Conservation (phyloP, 495 filamentous ascomycete species). For the Podospora didyma region DNA sequence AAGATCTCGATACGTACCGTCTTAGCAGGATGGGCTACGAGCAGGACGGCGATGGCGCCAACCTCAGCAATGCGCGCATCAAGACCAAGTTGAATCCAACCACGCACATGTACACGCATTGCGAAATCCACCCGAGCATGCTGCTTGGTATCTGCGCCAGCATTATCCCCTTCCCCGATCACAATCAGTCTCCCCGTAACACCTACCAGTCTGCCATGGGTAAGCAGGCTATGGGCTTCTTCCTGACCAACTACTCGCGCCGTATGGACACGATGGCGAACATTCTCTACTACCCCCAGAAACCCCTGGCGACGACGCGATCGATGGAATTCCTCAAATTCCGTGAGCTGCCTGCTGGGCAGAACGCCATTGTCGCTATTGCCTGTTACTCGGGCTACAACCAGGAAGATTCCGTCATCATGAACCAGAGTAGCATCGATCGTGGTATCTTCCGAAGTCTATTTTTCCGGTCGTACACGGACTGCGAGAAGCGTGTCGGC, state of each 20-base stretch:
- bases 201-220: conserved; percentile 99
- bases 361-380: conserved; percentile 98
- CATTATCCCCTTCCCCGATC: conserved; percentile 99
- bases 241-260: conserved; percentile 89
- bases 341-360: conserved; percentile 91
- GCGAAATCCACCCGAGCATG: conserved; percentile 99
- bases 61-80: conserved; percentile 67
- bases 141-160: conserved; percentile 95
- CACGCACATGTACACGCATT: conserved; percentile 91
- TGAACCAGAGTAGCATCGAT: conserved; percentile 99
- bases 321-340: conserved; percentile 99
- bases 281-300: conserved; percentile 98
- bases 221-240: conserved; percentile 99
- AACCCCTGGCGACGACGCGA: conserved; percentile 89
- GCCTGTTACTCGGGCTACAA: conserved; percentile 98
- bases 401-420: conserved; percentile 99
- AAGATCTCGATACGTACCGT: conserved; percentile 74
- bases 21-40: conserved; percentile 47
- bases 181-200: conserved; percentile 97
- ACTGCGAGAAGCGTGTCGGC: conserved; percentile 90
- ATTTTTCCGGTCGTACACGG: conserved; percentile 95
- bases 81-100: conserved; percentile 77
- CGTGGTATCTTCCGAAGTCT: conserved; percentile 94
- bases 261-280: conserved; percentile 99
- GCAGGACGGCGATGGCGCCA: conserved; percentile 28